These are phyloP conservation scores for Sabuloglossum arenarium DNA, from an alignment of 495 filamentous ascomycete genomes.

Conservation along the genomic window DNA sequence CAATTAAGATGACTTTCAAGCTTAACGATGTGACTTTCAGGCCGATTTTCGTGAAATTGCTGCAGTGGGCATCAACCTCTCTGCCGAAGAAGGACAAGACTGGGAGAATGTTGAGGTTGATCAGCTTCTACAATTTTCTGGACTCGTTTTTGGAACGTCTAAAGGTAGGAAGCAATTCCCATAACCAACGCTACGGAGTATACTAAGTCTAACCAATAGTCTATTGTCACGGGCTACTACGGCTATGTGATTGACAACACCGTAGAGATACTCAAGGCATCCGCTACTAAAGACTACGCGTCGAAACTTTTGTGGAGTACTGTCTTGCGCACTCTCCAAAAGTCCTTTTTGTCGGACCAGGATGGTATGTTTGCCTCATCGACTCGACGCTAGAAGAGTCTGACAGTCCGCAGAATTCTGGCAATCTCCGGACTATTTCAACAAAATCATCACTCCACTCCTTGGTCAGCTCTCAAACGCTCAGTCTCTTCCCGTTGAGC, in stretches of 20 bases:
- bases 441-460: conserved; percentile 43
- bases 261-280: conserved; percentile 34
- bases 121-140: conserved; percentile 62
- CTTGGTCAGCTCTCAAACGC: conserved; percentile 43
- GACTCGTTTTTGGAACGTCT: conserved; percentile 58
- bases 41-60: conserved; percentile 65
- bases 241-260: conserved; percentile 63
- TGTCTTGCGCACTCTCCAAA: conserved; percentile 44
- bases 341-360: conserved; percentile 64
- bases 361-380: conserved; percentile 24
- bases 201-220: conserved; percentile 21
- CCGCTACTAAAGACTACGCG: conserved; percentile 26
- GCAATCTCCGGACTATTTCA: conserved; percentile 76
- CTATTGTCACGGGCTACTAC: conserved; percentile 79
- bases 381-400: neutral
- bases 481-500: conserved; percentile 18
- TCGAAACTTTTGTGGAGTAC: conserved; percentile 36
- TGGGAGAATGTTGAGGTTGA: conserved; percentile 33
- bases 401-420: conserved; percentile 42
- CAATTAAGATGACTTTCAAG: conserved; percentile 83
- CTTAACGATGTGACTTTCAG: conserved; percentile 90
- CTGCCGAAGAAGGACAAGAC: conserved; percentile 36
- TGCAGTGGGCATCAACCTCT: conserved; percentile 50
- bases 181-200: neutral
- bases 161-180: conserved; percentile 28